Evolutionary conservation across 768 basidiomycete genomes (phyloP), one percentile per base, ranked within the genome.

Genomic region (Lanmaoa pseudosensibilis): DNA sequence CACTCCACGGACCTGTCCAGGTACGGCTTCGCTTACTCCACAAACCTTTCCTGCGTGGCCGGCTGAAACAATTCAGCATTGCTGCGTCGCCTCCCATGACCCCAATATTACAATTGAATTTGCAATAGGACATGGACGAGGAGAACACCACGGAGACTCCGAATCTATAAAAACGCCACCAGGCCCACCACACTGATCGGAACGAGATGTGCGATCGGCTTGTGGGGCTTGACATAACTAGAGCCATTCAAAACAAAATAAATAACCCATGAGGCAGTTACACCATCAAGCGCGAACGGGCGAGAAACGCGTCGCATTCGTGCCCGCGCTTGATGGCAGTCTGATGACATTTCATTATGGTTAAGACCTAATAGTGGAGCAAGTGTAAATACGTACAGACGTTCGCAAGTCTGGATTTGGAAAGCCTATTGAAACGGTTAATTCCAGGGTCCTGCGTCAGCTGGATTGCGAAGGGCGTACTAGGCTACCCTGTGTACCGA

Each of bases 361-460:
- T 34, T 18, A 43, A 23, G 52, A 63, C 60, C 45, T 70, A 61
- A 64, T 61, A 61, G 61, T 54, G 62, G 40, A 18, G 64, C 54
- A 50, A 48, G 61, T 7, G 43, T 19, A 43, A 69, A 63, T 65
- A 71, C 69, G 68, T 69, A 69, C 68, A 19, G 25, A n/a, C 33
- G 44, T 25, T 52, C 46, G 27, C 38, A 46, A 21, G 54, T 48
- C 57, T 54, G 51, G 2, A 70, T 70, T 58, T 57, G 51, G 68
- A 59, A 70, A 50, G 54, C 9, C 2, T 32, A 38, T 36, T 52
- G 54, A 37, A 30, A 52, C 46, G 57, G 56, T 47, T 50, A 37
- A 47, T 15, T 27, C 12, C 44, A 57, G 61, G 58, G 59, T 40
- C 56, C 25, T 36, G 36, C 32, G 39, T 54, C 48, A 52, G 7